Conservation (phyloP, 148 eudicot genomes). For the Persicaria maculosa region DNA sequence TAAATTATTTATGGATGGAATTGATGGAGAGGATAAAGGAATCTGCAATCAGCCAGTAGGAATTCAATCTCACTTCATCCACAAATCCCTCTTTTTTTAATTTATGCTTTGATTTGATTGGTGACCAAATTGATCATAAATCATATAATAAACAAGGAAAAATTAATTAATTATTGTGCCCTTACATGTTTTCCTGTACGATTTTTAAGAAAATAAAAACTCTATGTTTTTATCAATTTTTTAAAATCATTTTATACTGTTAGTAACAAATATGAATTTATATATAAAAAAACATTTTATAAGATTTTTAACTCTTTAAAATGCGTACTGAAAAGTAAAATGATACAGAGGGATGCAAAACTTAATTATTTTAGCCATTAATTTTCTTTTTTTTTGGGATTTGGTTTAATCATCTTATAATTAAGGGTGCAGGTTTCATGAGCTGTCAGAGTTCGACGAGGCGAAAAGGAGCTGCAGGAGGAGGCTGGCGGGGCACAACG, state of each 20-base stretch:
- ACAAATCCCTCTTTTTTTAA: not conserved
- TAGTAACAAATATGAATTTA: too few species aligned
- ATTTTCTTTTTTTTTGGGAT: too few species aligned
- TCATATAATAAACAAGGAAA: too few species aligned
- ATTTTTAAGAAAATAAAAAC: too few species aligned
- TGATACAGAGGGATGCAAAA: too few species aligned
- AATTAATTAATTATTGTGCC: not conserved
- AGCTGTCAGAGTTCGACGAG: constrained; percentile 44
- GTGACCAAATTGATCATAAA: not conserved
- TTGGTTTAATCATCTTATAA: not conserved
- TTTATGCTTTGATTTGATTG: too few species aligned
- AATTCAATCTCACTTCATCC: not conserved
- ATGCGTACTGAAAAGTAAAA: too few species aligned
- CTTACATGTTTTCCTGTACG: not conserved
- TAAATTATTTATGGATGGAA: not conserved
- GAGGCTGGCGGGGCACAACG: constrained; percentile 47
- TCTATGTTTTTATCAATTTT: too few species aligned
- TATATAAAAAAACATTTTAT: too few species aligned
- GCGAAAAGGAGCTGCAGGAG: constrained; percentile 41
- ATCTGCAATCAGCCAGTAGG: not conserved
- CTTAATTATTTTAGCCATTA: too few species aligned
- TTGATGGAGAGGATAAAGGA: not conserved
- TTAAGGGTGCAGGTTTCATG: constrained; percentile 36
- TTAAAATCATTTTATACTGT: too few species aligned
- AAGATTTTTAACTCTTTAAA: too few species aligned